Evolutionary conservation across 176 grass and related monocot species (phyloP), one percentile per base, ranked within the genome.

Genomic region (Cocos nucifera): DNA sequence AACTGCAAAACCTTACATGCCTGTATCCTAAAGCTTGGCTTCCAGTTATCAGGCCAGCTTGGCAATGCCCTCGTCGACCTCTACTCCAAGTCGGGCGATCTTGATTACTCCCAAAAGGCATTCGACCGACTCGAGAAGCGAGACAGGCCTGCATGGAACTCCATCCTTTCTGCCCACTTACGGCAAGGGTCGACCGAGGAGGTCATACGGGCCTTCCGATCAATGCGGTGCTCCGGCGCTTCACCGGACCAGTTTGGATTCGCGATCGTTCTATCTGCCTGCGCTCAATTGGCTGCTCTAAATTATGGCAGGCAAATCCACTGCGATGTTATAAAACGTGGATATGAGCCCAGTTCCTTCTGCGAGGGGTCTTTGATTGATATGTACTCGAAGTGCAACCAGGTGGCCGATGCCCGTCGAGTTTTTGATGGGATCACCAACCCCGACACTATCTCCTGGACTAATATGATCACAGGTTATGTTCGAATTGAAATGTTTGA

Each of bases 361-460:
- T 82, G 86, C 16, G 75, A 62, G 12, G 78, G 71, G 5, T 76
- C 82, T 26, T 14, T 85, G 75, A 69, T 90, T 18, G 82, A 79
- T 66, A 71, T 79, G 68, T 90, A 90, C 1, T 76, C 75, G 32
- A 90, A 76, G 6, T 79, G 87, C 22, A 65, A 62, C 4, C 27
- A 49, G 6, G 59, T 85, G 19, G 10, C 8, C 0, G 61, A 79
- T 76, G 87, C 82, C 4, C 69, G 78, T 14, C 65, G 26, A 35
- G 78, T 79, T 71, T 90, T 90, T 18, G 56, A 73, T 19, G 55
- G 63, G 16, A 79, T 85, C 54, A 25, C 50, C 10, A 61, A 54
- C 58, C 82, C 75, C 0, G 78, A 89, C 59, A 73, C 64, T 0
- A 68, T 89, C 59, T 90, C 75, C 10, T 90, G 87, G 87, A 73